Base-by-base conservation (phyloP, 2,329 filamentous ascomycete species). In the Penicillium rolfsii region DNA sequence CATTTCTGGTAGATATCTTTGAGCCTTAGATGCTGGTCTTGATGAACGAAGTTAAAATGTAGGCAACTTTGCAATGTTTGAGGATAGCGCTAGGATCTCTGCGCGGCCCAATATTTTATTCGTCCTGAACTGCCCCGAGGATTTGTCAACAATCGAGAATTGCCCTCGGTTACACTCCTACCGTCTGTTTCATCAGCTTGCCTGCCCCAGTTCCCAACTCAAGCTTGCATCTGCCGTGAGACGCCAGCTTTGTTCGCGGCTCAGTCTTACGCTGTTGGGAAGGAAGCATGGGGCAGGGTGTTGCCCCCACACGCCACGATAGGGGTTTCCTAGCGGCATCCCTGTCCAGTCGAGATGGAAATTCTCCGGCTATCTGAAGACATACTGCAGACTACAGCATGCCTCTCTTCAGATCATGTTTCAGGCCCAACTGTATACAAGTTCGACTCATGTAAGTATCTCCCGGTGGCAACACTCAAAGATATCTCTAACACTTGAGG, bases 401-500 rank as follows among this genome's bases (percentile, higher is more conserved):
- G 24, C 12, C 48, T 36, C 38, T 55, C 56, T 30, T 54, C 43
- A 64, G 53, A 26, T 53, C 36, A 49, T 53, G n/a, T 28, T n/a
- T 22, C 36, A 36, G n/a, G 56, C 54, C 30, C 50, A 40, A 38
- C 22, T 45, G 35, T 45, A 28, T 24, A 38, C 41, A 36, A 9
- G 22, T 6, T 43, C 24, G 2, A 33, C 36, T 33, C 53, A n/a
- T 55, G 3, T 9, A 30, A 26, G 35, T 1, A 30, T 24, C 4
- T 43, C n/a, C 12, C 4, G 19, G 8, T 48, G 6, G 4, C 24
- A 45, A 35, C 16, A 28, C 12, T 5, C 45, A 50, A 30, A 14
- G 35, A 48, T 30, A 26, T 6, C 43, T 16, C 22, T 14, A n/a
- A 30, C 6, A 16, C 35, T 35, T 9, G 8, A 50, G 28, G 28